Evolutionary conservation across 768 basidiomycete genomes (phyloP), one percentile per base, ranked within the genome.

Genomic region (Guyanaporus albipodus): DNA sequence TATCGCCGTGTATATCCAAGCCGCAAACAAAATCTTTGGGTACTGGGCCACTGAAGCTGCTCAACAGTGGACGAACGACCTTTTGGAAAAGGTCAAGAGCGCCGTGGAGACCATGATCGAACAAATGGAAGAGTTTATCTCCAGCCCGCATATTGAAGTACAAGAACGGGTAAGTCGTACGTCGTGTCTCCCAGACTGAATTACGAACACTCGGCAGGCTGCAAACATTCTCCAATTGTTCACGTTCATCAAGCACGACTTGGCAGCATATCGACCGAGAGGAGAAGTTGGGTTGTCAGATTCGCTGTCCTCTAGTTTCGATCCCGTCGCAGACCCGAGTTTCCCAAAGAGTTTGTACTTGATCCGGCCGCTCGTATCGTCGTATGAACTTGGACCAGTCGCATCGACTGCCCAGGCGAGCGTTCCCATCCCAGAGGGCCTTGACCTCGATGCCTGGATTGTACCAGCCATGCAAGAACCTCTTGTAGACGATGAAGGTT

Each of bases 311-410:
- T 67, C 73, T 11, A 43, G 48, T 42, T 77, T 76, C 11, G 75
- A 73, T 39, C 54, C 60, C 6, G 58, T 66, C 21, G 45, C 38
- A 3, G 58, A 53, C 28, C 78, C 80, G 14, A 67, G 69, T 28
- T 95, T 90, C 59, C 96, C 96, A 3, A 93, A 94, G 70, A 91
- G 88, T 56, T 70, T 98, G 11, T 87, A 83, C 64, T 79, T 99
- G 43, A 82, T 98, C 35, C 74, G 78, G 32, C 91, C 92, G 0
- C 70, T 99, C 8, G 88, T 89, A 58, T 72, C 76, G 15, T 59
- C 76, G 6, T 83, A 94, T 57, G 86, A 91, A 50, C 79, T 99
- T 17, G 91, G 89, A 50, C 86, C 93, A 0, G 88, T 97, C 29
- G 92, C 86, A 7, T 52, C 69, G 1, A 71, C 72, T 45, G 95